Conservation (phyloP, 805 yeast genomes). For the Zygoascus flipseniorum region DNA sequence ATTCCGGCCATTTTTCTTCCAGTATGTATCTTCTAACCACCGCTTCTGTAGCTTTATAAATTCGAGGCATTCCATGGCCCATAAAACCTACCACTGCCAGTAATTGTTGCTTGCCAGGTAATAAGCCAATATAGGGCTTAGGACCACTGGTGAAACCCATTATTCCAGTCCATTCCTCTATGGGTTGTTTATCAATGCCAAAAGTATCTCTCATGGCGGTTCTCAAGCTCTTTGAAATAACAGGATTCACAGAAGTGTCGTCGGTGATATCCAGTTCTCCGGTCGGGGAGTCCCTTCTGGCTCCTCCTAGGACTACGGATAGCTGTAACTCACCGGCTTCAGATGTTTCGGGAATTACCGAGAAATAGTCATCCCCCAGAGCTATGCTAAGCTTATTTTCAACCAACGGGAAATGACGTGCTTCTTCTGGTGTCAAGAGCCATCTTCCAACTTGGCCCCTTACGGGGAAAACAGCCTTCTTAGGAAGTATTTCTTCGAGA, state of each 20-base stretch:
- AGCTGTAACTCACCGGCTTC: not conserved
- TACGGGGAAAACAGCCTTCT: slow-evolving; percentile 18
- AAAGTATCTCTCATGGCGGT: slow-evolving; percentile 2
- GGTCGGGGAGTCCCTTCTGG: slow-evolving; percentile 9
- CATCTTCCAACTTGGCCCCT: slow-evolving; percentile 23
- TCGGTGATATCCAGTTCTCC: slow-evolving; percentile 9
- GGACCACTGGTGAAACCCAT: slow-evolving; percentile 33
- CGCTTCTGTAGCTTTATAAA: slow-evolving; percentile 34
- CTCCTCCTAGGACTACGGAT: slow-evolving; percentile 15
- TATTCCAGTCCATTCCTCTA: slow-evolving; percentile 39
- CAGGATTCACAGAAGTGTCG: slow-evolving; percentile 7
- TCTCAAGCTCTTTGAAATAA: slow-evolving; percentile 3
- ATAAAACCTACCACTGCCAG: slow-evolving; percentile 36
- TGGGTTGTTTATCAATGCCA: slow-evolving; percentile 8
- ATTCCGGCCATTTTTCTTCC: slow-evolving; percentile 10
- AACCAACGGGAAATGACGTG: slow-evolving; percentile 1
- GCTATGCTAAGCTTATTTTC: slow-evolving; percentile 5
- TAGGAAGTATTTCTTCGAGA: not conserved
- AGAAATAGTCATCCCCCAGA: slow-evolving; percentile 13
- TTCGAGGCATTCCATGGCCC: slow-evolving; percentile 47
- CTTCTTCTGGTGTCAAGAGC: not conserved
- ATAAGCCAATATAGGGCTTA: slow-evolving; percentile 36
- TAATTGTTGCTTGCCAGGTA: not conserved
- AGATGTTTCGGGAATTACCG: slow-evolving; percentile 10
- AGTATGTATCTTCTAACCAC: slow-evolving; percentile 19